Evolutionary conservation across 2,329 filamentous ascomycete species (phyloP), one percentile per base, ranked within the genome.

Genomic region (Daldinia sp.): DNA sequence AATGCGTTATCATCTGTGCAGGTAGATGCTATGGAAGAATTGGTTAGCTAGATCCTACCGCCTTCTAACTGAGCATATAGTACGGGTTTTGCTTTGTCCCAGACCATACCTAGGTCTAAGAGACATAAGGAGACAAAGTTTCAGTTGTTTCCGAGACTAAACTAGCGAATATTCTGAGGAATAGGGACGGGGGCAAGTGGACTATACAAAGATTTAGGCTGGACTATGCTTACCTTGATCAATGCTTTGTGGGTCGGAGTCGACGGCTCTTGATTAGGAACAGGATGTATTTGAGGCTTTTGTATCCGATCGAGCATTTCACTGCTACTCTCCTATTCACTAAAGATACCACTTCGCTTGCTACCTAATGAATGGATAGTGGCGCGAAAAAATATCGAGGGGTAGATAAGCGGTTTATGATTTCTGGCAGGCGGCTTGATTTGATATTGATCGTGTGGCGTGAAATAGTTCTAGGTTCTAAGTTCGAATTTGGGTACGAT

Each of bases 261-360:
- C 4, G 30, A 61, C 21, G 63, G 53, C 50, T 66, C 63, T 53
- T 35, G 61, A 63, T 45, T 53, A 23, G 58, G 57, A 29, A 45
- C 34, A 55, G 51, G 52, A 51, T 52, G 54, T 45, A 68, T 48
- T 54, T 63, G 67, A 61, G 60, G 58, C 67, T 73, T 75, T 34
- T 75, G 72, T 30, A 76, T 55, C 60, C 70, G 69, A 70, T 73
- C 75, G 69, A 65, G 72, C 74, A 75, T 75, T 58, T 73, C 72
- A 68, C 64, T 61, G 55, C 7, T 32, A 17, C 19, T 32, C 32
- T 56, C 23, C 27, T 21, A 53, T 29, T 52, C 11, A 25, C 15
- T 23, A 30, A 25, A 43, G 54, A 48, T n/a, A 25, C 58, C 32
- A 54, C 48, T 53, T 56, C 27, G 50, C 45, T 27, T 35, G 23